Percentiles rank a stretch among this genome's conserved stretches.
phyloP scores from a whole-genome alignment of 2,329 filamentous ascomycete genomes.

The Pestalotiopsis sp. region DNA sequence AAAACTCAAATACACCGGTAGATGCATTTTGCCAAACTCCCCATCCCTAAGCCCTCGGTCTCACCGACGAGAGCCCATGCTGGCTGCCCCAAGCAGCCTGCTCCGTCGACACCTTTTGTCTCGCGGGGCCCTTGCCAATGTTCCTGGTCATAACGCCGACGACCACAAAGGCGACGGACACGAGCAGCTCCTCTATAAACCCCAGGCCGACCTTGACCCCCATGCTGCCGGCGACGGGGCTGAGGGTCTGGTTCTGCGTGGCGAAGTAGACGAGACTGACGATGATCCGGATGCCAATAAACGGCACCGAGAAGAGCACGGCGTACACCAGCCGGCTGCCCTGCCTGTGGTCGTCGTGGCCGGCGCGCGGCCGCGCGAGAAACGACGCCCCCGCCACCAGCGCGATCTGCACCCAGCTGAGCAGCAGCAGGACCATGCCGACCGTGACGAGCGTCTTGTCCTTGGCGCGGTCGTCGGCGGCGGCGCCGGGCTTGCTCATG shows the following conservation, averaged over 20 bases:
- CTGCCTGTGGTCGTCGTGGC: background rate
- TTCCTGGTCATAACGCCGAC: conserved; percentile 25
- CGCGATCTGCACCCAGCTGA: conserved; percentile 21
- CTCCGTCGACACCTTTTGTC: conserved; percentile 48
- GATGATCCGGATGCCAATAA: conserved; percentile 26
- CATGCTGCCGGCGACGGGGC: conserved; percentile 23
- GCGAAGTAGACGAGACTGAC: conserved; percentile 26
- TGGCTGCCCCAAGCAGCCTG: conserved; percentile 20
- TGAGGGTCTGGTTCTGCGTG: conserved; percentile 19
- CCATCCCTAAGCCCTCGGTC: too few relatives aligned
- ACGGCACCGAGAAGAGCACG: conserved; percentile 21
- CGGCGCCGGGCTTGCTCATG: conserved; percentile 15
- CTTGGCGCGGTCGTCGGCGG: conserved; percentile 14
- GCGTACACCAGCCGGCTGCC: conserved; percentile 21
- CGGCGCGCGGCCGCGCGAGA: background rate
- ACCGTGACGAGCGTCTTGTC: conserved; percentile 20
- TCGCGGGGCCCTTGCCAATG: background rate
- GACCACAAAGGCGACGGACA: conserved; percentile 20
- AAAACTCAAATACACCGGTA: too few relatives aligned
- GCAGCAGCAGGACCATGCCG: conserved; percentile 26
- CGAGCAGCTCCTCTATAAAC: conserved; percentile 27
- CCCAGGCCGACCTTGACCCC: conserved; percentile 23
- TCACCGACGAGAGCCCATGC: too few relatives aligned
- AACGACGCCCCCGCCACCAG: conserved; percentile 16
- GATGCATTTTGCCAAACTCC: too few relatives aligned